phyloP scores from a whole-genome alignment of 176 grass and related monocot genomes.

The Eragrostis nindensis region DNA sequence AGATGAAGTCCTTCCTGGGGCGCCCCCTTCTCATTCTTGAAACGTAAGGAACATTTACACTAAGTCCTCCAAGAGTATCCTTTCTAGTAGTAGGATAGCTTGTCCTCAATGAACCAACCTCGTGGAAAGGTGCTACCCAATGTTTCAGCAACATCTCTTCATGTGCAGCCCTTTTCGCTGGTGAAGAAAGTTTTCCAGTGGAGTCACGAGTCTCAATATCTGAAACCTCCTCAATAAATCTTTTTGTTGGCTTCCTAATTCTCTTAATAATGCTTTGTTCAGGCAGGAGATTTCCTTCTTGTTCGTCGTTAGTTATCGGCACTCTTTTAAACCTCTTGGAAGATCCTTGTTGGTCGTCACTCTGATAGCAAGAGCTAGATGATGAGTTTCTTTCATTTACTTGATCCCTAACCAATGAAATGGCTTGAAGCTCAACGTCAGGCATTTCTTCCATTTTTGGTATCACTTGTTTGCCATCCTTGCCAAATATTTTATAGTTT shows the following conservation, averaged over 20 bases:
- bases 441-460: slow-evolving; percentile 11
- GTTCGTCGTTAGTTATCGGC: slow-evolving; percentile 40
- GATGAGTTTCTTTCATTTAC: slow-evolving; percentile 46
- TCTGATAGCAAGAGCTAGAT: slow-evolving; percentile 49
- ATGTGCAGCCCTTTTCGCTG: slow-evolving; percentile 42
- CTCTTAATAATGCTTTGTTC: slow-evolving; percentile 63
- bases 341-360: slow-evolving; percentile 57
- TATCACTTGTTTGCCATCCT: slow-evolving; percentile 41
- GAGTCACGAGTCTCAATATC: slow-evolving; percentile 60
- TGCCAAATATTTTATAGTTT: slow-evolving; percentile 70
- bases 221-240: slow-evolving; percentile 94
- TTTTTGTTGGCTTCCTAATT: slow-evolving; percentile 92
- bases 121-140: slow-evolving; percentile 35
- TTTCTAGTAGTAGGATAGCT: slow-evolving; percentile 67
- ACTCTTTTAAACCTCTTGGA: slow-evolving; percentile 56
- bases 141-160: slow-evolving; percentile 52
- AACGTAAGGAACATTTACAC: slow-evolving; percentile 76
- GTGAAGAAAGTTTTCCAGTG: slow-evolving; percentile 54
- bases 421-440: slow-evolving; percentile 39
- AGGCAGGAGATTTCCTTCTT: slow-evolving; percentile 36
- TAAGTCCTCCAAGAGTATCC: slow-evolving; percentile 83
- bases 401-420: slow-evolving; percentile 46
- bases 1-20: slow-evolving; percentile 73
- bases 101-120: slow-evolving; percentile 39
- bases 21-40: slow-evolving; percentile 86